These are phyloP conservation scores for Lineolata rhizophorae DNA, from an alignment of 495 filamentous ascomycete genomes.

Conservation along the genomic window DNA sequence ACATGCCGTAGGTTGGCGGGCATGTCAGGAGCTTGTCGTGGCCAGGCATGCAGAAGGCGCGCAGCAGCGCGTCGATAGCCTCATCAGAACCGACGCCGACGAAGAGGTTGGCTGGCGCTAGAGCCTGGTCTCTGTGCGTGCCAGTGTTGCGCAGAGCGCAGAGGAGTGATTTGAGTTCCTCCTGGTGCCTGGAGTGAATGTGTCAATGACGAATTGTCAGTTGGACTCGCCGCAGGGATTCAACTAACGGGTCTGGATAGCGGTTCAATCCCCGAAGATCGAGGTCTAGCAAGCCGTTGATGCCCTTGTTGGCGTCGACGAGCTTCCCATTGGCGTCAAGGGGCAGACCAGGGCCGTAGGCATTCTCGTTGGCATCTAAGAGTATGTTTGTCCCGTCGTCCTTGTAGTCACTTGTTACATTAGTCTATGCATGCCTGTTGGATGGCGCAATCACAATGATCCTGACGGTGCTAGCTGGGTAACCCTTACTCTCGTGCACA, in stretches of 20 bases:
- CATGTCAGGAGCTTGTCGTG: constrained; percentile 79
- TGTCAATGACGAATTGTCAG: too few relatives aligned
- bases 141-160: constrained; percentile 78
- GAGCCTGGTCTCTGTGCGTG: constrained; percentile 47
- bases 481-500: constrained; percentile 20
- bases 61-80: constrained; percentile 79
- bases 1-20: constrained; percentile 97
- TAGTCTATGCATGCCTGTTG: constrained; percentile 9
- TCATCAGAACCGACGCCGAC: constrained; percentile 93
- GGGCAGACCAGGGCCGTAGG: constrained; percentile 58
- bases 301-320: too few relatives aligned
- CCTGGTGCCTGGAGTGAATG: constrained; percentile 40
- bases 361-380: constrained; percentile 95
- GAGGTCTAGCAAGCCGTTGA: constrained; percentile 29
- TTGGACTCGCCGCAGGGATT: too few relatives aligned
- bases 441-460: background rate
- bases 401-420: constrained; percentile 70
- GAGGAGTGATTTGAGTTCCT: constrained; percentile 61
- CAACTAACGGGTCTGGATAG: constrained; percentile 77
- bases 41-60: constrained; percentile 78
- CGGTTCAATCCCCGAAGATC: constrained; percentile 67
- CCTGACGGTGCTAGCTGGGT: background rate
- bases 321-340: constrained; percentile 26
- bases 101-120: constrained; percentile 69
- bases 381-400: constrained; percentile 93